These are phyloP conservation scores for Bondarzewia mesenterica DNA, from an alignment of 1,284 basidiomycete species.

Conservation along the genomic window DNA sequence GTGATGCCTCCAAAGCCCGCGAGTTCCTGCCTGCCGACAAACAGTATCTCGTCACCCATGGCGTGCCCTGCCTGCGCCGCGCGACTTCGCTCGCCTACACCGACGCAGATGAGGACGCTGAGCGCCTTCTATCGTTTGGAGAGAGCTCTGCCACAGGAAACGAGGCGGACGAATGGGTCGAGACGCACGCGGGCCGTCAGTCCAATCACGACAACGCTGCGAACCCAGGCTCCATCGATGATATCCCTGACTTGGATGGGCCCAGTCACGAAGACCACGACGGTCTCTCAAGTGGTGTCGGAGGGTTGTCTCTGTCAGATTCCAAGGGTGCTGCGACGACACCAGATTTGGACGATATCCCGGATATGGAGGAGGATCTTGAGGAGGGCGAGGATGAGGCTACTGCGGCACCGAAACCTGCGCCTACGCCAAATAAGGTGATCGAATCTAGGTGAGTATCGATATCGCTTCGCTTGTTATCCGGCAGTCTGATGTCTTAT, in stretches of 20 bases:
- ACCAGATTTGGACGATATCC: conserved; percentile 33
- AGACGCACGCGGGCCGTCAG: conserved; percentile 75
- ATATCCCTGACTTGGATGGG: conserved; percentile 90
- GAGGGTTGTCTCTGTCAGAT: conserved; percentile 15
- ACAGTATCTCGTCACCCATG: conserved; percentile 92
- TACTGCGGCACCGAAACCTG: conserved; percentile 56
- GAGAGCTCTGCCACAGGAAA: conserved; percentile 47
- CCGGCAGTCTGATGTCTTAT: conserved; percentile 1
- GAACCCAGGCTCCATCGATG: conserved; percentile 60
- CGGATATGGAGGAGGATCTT: conserved; percentile 32
- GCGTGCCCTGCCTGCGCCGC: conserved; percentile 87
- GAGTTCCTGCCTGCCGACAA: conserved; percentile 93
- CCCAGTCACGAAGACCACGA: conserved; percentile 91
- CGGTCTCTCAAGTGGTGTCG: conserved; percentile 60
- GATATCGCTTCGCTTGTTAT: background rate
- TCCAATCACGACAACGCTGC: conserved; percentile 38
- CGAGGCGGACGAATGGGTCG: conserved; percentile 79
- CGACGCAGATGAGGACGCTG: conserved; percentile 90
- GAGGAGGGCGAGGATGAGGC: conserved; percentile 63
- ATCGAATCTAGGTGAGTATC: conserved; percentile 20
- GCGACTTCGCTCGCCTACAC: conserved; percentile 90
- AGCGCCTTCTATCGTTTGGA: conserved; percentile 75
- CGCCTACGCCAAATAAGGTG: conserved; percentile 19
- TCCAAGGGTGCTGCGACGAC: conserved; percentile 31
- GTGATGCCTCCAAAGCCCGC: conserved; percentile 74